Evolutionary conservation across 2,329 filamentous ascomycete genomes (phyloP).

Genomic region (Triangularia setosa): DNA sequence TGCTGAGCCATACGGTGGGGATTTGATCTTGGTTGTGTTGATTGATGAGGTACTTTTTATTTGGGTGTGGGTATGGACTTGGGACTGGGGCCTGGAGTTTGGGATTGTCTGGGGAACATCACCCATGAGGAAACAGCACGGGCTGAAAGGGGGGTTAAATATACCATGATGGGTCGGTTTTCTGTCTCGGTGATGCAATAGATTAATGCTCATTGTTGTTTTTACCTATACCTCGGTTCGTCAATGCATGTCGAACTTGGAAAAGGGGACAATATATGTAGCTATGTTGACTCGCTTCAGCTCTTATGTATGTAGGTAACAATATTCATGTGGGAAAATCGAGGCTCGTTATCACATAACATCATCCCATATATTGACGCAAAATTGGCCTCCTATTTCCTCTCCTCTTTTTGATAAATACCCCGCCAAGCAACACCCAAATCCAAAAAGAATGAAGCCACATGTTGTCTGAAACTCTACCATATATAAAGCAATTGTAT

Average conservation of each 20-base stretch:
- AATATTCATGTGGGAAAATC: not conserved
- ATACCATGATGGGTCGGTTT: not conserved
- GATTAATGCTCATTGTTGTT: not conserved
- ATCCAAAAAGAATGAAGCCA: not conserved
- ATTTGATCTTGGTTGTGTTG: slow-evolving; percentile 31
- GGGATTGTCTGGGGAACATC: not conserved
- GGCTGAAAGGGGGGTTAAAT: not conserved
- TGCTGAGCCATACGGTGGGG: slow-evolving; percentile 76
- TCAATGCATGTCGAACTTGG: not conserved
- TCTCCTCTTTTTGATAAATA: not conserved
- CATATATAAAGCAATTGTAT: not conserved
- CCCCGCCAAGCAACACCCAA: not conserved
- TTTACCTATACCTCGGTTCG: not conserved
- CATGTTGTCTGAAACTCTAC: not conserved
- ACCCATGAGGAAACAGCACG: not conserved
- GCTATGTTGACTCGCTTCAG: not conserved
- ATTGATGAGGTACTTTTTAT: not conserved
- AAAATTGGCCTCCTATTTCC: not conserved
- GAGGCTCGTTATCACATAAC: not conserved
- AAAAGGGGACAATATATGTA: not conserved
- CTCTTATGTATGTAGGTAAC: not conserved
- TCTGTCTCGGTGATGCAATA: not conserved
- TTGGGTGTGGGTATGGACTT: not conserved
- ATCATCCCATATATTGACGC: not conserved
- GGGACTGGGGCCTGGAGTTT: not conserved